These are phyloP conservation scores for Colletotrichum simmondsii DNA, from an alignment of 2,329 filamentous ascomycete species.

Conservation along the genomic window DNA sequence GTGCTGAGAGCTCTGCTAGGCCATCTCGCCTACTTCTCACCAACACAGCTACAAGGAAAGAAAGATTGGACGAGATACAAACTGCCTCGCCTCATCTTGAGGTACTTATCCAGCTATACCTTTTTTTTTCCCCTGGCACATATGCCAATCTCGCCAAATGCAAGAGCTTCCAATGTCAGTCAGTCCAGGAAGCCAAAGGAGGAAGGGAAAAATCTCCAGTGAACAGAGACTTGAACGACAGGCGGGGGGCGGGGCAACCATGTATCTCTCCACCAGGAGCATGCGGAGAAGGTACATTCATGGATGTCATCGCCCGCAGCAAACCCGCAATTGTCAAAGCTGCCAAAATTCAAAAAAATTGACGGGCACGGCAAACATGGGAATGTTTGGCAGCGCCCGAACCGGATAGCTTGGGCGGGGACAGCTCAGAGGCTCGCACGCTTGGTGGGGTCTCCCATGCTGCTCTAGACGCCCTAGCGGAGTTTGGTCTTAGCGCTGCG, in stretches of 20 bases:
- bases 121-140: background rate
- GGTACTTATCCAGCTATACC: background rate
- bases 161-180: conserved; percentile 1
- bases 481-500: conserved; percentile 8
- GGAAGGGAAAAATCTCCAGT: background rate
- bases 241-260: background rate
- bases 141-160: conserved; percentile 2
- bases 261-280: background rate
- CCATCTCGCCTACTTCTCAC: background rate
- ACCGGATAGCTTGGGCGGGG: conserved; percentile 32
- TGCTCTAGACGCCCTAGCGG: conserved; percentile 2
- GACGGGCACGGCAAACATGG: conserved; percentile 9
- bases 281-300: conserved; percentile 23
- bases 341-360: background rate
- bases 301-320: background rate
- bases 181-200: background rate
- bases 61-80: background rate
- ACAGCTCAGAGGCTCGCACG: background rate
- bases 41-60: background rate
- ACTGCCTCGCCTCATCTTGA: background rate
- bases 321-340: background rate
- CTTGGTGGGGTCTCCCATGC: background rate
- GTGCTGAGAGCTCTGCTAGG: background rate
- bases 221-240: background rate
- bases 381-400: conserved; percentile 10